Evolutionary conservation across 495 filamentous ascomycete genomes (phyloP).

Genomic region (Aspergillus sclerotiicarbonarius): DNA sequence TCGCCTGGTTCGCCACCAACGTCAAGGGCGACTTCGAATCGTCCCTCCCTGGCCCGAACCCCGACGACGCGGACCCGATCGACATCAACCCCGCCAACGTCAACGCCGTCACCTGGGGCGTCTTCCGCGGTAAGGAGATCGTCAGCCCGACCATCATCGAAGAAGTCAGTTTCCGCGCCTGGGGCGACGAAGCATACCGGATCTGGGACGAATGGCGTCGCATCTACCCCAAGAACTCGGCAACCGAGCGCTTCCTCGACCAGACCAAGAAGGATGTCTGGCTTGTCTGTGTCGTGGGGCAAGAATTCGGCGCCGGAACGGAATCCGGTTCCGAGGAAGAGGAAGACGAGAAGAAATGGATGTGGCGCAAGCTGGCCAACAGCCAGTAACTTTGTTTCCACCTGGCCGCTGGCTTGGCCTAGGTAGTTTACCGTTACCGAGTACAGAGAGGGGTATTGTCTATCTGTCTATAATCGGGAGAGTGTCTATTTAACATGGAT

Average conservation of each 20-base stretch:
- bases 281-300: slow-evolving; percentile 89
- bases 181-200: slow-evolving; percentile 92
- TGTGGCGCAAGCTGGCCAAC: slow-evolving; percentile 42
- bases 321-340: slow-evolving; percentile 42
- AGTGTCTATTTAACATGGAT: too few relatives aligned
- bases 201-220: slow-evolving; percentile 94
- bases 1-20: slow-evolving; percentile 87
- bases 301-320: slow-evolving; percentile 62
- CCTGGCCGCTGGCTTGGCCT: not conserved
- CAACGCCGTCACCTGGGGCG: slow-evolving; percentile 96
- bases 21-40: slow-evolving; percentile 66
- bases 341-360: slow-evolving; percentile 41
- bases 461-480: not conserved
- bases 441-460: not conserved
- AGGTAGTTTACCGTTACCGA: not conserved
- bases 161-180: slow-evolving; percentile 89
- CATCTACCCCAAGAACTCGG: slow-evolving; percentile 67
- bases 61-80: slow-evolving; percentile 34
- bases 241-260: slow-evolving; percentile 68
- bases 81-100: slow-evolving; percentile 56
- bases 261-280: slow-evolving; percentile 65
- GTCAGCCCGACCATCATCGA: slow-evolving; percentile 97
- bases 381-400: slow-evolving; percentile 17
- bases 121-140: slow-evolving; percentile 95
- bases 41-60: slow-evolving; percentile 43